Evolutionary conservation across 495 filamentous ascomycete species (phyloP), one percentile per base, ranked within the genome.

Genomic region (Darksidea phi): DNA sequence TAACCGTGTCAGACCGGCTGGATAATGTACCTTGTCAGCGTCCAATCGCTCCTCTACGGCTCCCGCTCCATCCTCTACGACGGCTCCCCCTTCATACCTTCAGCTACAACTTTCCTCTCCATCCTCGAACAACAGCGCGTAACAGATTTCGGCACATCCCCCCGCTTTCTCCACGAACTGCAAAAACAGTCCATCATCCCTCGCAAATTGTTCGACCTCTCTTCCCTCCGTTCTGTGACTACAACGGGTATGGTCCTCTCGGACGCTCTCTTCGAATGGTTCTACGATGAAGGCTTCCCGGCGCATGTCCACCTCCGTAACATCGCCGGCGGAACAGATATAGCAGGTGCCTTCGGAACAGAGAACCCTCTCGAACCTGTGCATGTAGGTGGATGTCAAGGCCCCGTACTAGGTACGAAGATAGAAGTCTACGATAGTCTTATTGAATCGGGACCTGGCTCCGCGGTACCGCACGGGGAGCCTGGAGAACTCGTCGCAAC

Each of bases 211-310:
- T 76, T 79, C 20, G 85, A 91, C 58, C 74, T 91, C 12, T 82
- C 77, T 6, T 71, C 63, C 43, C 76, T 93, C 24, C 72, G 74
- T 23, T 67, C 75, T 15, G 87, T 91, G 17, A 83, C 80, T 10
- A 82, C 79, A 56, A 93, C 89, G 4, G 89, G 88, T 12, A 91
- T 91, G 89, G 88, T 91, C 0, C 78, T 91, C 8, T 81, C 86
- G 7, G 81, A 89, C 45, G 77, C 82, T 36, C 75, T 88, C 38
- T 90, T 89, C 69, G 82, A 88, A 56, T 93, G 88, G 88, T 90
- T 91, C 77, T 91, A 91, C 73, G 88, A 91, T 71, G 69, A 71
- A n/a, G 89, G 79, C 12, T 93, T 93, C 72, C 87, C 88, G 0
- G 26, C 78, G 1, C 71, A 75, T 62, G 77, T 82, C 3, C 87